Base-by-base conservation (phyloP, 2,329 filamentous ascomycete species). In the Parastagonospora nodorum region DNA sequence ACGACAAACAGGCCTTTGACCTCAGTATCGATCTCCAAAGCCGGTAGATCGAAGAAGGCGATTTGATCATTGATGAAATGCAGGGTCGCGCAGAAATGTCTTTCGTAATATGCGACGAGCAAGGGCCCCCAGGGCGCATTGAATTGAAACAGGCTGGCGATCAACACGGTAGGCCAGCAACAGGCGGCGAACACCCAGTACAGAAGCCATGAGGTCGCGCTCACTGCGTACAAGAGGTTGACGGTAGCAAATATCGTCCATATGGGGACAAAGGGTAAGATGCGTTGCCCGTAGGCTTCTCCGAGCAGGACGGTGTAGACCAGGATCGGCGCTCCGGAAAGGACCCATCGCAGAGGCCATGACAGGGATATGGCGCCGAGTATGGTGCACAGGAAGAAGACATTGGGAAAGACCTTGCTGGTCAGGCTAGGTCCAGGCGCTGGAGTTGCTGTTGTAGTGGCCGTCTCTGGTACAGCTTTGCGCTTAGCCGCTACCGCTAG, bases 11-110 rank as follows among this genome's bases (percentile, higher is more conserved):
- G 65, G 0, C 81, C 81, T 54, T 80, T 74, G 11, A 82, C 78
- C 24, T 81, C 78, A 0, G 77, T 80, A 56, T 83, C 81, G 37
- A 83, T 82, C 57, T 83, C 80, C 45, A 83, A 61, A 1, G 80
- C 80, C 0, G 81, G 79, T 6, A 80, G 60, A 43, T 78, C 73
- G 54, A 80, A 80, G 45, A 79, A 67, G 2, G 78, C 79, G 48
- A 83, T 73, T 50, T 77, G 78, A 51, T 83, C 80, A 40, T 77
- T 76, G 53, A 80, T 78, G 57, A 82, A 82, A 49, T 81, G 78
- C 16, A 80, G 57, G 57, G 32, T 77, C 68, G 39, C 75, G 63
- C 27, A 77, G 66, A 8, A 81, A 66, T 0, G 63, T 61, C 16
- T 61, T 65, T 14, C 68, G 69, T 6, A 78, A 65, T 7, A 53